Evolutionary conservation across 2,329 filamentous ascomycete species (phyloP).

Genomic region (Cladophialophora carrionii): DNA sequence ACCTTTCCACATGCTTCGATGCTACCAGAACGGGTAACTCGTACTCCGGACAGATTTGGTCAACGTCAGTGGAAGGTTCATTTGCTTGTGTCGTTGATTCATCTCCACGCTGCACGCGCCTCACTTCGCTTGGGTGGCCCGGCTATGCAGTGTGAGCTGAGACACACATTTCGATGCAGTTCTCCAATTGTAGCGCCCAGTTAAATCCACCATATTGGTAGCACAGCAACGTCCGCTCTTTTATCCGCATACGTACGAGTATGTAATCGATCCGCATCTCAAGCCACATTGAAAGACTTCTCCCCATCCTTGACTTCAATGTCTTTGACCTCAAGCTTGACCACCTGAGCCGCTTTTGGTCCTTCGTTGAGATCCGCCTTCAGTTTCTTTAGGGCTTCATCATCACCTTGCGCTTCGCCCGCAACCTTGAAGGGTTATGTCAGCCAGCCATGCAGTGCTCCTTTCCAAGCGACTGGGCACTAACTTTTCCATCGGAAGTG

Average conservation of each 20-base stretch:
- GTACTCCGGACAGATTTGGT: constrained; percentile 10
- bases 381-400: constrained; percentile 67
- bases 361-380: constrained; percentile 75
- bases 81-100: constrained; percentile 6
- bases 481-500: constrained; percentile 51
- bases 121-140: constrained; percentile 13
- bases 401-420: constrained; percentile 81
- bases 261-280: background rate
- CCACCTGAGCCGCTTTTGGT: constrained; percentile 71
- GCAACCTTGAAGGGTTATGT: constrained; percentile 65
- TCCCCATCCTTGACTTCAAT: constrained; percentile 70
- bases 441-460: constrained; percentile 8
- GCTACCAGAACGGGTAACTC: background rate
- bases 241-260: background rate
- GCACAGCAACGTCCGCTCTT: background rate
- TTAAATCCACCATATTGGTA: background rate
- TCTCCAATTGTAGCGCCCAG: background rate
- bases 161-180: background rate
- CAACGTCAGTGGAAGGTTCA: background rate
- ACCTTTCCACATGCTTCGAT: background rate
- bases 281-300: constrained; percentile 30
- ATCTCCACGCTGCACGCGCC: background rate
- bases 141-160: constrained; percentile 16
- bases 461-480: constrained; percentile 15
- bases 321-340: constrained; percentile 70